A percentile compares a stretch with the other conserved stretches of the same genome.
phyloP scores from a whole-genome alignment of 768 basidiomycete species.

The Gloeopeniophorella convolvens region DNA sequence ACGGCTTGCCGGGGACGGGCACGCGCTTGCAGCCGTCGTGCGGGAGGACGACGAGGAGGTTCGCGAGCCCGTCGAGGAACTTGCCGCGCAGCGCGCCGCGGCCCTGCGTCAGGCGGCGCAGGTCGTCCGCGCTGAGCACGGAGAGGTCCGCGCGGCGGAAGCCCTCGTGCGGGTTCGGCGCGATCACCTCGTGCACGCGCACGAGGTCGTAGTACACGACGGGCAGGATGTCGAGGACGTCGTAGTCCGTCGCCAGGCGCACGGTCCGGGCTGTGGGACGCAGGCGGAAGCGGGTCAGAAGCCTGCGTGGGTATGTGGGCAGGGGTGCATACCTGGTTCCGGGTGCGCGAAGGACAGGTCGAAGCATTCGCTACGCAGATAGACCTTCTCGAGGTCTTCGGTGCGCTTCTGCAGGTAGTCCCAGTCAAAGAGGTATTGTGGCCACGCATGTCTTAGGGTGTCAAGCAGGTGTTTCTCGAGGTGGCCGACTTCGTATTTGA shows the following conservation, averaged over 20 bases:
- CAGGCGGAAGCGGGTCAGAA: not conserved
- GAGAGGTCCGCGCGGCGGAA: conserved; percentile 16
- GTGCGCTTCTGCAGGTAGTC: conserved; percentile 15
- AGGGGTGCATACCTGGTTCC: conserved; percentile 11
- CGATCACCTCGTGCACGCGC: conserved; percentile 13
- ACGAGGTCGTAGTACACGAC: conserved; percentile 16
- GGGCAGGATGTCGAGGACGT: conserved; percentile 17
- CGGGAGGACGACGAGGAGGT: conserved; percentile 81
- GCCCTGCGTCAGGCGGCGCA: conserved; percentile 15
- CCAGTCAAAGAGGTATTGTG: conserved; percentile 16
- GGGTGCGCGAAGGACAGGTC: conserved; percentile 16
- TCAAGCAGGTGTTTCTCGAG: conserved; percentile 11
- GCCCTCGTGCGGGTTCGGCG: conserved; percentile 8
- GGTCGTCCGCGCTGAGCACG: conserved; percentile 13
- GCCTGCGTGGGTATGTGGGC: not conserved
- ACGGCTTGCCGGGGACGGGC: conserved; percentile 43
- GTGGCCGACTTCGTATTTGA: conserved; percentile 10
- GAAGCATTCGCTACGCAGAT: conserved; percentile 12
- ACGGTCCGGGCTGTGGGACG: conserved; percentile 8
- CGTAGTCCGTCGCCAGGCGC: conserved; percentile 16
- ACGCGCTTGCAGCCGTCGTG: conserved; percentile 84
- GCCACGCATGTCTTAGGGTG: conserved; percentile 13
- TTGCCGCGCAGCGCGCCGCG: conserved; percentile 11
- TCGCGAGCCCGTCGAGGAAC: conserved; percentile 29
- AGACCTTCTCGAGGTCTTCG: conserved; percentile 14